Conservation (phyloP, 805 yeast genomes). For the Metschnikowia proteae region DNA sequence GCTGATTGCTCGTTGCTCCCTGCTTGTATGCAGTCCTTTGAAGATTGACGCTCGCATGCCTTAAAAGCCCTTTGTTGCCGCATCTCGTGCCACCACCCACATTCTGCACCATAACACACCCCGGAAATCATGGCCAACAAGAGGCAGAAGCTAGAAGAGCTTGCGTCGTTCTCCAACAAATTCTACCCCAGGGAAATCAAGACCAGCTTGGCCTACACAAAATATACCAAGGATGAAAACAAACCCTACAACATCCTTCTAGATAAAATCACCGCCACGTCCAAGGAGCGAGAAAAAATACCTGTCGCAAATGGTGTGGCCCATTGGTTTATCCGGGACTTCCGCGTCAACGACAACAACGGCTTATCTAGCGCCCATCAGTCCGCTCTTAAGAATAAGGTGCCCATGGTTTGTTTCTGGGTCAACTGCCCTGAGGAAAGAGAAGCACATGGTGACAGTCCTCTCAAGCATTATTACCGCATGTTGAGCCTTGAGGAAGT, state of each 20-base stretch:
- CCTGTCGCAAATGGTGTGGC: conserved; percentile 26
- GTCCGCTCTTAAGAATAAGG: conserved; percentile 23
- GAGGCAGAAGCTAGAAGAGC: conserved; percentile 16
- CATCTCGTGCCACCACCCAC: background rate
- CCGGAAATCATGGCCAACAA: conserved; percentile 11
- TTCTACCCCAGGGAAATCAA: conserved; percentile 15
- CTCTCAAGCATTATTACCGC: conserved; percentile 40
- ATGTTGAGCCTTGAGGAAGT: conserved; percentile 31
- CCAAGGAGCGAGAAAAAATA: conserved; percentile 9
- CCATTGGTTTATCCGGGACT: conserved; percentile 48
- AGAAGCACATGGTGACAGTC: conserved; percentile 41
- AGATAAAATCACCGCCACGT: conserved; percentile 10
- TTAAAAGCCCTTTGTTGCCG: background rate
- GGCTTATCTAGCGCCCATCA: conserved; percentile 36
- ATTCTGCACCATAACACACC: background rate
- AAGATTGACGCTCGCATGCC: background rate
- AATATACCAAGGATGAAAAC: conserved; percentile 28
- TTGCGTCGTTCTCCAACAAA: conserved; percentile 13
- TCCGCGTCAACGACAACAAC: conserved; percentile 43
- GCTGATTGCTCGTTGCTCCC: conserved; percentile 5
- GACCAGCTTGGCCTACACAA: conserved; percentile 14
- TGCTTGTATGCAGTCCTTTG: conserved; percentile 3
- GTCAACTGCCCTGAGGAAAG: conserved; percentile 39
- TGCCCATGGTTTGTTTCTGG: conserved; percentile 40
- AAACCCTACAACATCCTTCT: conserved; percentile 26